Base-by-base conservation (phyloP, 352 stramenopile species). In the Globisporangium splendens region DNA sequence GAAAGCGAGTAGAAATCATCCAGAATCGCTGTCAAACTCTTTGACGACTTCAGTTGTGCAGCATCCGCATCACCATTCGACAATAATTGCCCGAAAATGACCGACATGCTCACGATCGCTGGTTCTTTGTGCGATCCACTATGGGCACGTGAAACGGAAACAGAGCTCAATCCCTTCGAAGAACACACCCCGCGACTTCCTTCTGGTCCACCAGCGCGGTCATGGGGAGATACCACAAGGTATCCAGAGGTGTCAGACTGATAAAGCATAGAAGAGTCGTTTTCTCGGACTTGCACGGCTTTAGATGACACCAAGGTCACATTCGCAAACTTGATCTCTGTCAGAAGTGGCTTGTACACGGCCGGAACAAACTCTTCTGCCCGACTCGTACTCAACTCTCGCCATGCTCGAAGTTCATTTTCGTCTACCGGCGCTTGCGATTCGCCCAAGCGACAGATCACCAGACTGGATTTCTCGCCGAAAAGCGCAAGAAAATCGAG, bases 1-100 rank as follows among this genome's bases (percentile, higher is more conserved):
- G 80, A 89, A n/a, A 86, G 69, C 46, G 70, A 72, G 42, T 79
- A 57, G 39, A 88, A 89, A 41, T 92, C 77, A 8, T 61, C 59
- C 55, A 92, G 60, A 55, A 92, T 74, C 1, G 58, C 46, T 31
- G 56, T 61, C 10, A 69, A 39, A 2, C 56, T 60, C 18, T 72
- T 59, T 1, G 60, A 20, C 17, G 42, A 41, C 20, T 41, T 43
- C 3, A 38, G 33, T 43, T 44, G n/a, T n/a, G 22, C 20, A 13
- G 47, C 20, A 57, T 50, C 52, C 55, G 46, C 42, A 39, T 22
- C 65, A 7, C 8, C 14, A 11, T 3, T 51, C 2, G 38, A n/a
- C 10, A 65, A 8, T n/a, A 60, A 21, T 17, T 65, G 44, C 43
- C 70, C 65, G 13, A 70, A 61, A 15, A 77, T 56, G 10, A 83